Percentiles rank a stretch among this genome's conserved stretches.
Conservation (phyloP, 2,329 filamentous ascomycete genomes). For the Claviceps paspali region DNA sequence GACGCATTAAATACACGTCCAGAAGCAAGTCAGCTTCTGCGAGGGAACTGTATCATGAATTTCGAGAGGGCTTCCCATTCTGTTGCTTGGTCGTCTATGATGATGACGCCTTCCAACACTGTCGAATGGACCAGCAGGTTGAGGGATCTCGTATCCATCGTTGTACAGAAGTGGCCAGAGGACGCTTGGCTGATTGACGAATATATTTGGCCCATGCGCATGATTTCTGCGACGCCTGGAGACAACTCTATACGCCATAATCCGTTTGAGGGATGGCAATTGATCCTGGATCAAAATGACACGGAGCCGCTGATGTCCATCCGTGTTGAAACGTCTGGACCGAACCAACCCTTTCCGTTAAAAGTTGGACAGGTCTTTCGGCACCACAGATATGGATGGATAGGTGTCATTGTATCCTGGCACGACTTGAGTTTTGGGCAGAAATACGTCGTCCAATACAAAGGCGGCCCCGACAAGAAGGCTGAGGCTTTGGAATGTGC, state of each 20-base stretch:
- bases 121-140: slow-evolving; percentile 46
- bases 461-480: slow-evolving; percentile 13
- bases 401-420: slow-evolving; percentile 83
- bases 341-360: slow-evolving; percentile 26
- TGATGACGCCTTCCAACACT: slow-evolving; percentile 33
- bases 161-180: slow-evolving; percentile 30
- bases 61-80: slow-evolving; percentile 50
- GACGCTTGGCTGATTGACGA: slow-evolving; percentile 58
- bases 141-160: slow-evolving; percentile 42
- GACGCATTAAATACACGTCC: slow-evolving; percentile 13
- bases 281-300: slow-evolving; percentile 30
- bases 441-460: too few species aligned
- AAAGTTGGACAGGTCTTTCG: slow-evolving; percentile 71
- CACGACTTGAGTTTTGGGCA: too few species aligned
- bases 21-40: slow-evolving; percentile 19
- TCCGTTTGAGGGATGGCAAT: too few species aligned
- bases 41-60: slow-evolving; percentile 25
- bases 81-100: slow-evolving; percentile 53
- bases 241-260: too few species aligned
- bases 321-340: slow-evolving; percentile 13
- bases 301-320: slow-evolving; percentile 21
- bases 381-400: slow-evolving; percentile 66
- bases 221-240: slow-evolving; percentile 21
- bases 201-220: slow-evolving; percentile 47
- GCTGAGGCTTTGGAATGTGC: slow-evolving; percentile 13